Conservation (phyloP, 345 rosid genomes). For the Rhizophora apiculata region DNA sequence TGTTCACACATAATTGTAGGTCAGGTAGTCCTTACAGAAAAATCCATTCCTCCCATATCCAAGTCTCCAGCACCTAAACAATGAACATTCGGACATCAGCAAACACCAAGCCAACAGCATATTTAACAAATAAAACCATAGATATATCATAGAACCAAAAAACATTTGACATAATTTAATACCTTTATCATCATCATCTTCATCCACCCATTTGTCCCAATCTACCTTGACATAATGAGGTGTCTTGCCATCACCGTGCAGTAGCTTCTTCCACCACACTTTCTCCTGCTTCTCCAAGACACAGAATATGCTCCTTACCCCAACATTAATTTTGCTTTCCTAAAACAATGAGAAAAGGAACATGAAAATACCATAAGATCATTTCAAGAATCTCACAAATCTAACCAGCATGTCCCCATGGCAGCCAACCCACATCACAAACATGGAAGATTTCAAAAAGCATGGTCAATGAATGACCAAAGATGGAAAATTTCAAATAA, state of each 20-base stretch:
- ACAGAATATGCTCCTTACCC: slow-evolving; percentile 68
- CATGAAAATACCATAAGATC: too few relatives aligned
- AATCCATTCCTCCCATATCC: slow-evolving; percentile 74
- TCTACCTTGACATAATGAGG: slow-evolving; percentile 85
- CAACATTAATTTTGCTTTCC: slow-evolving; percentile 75
- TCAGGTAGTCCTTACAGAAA: slow-evolving; percentile 44
- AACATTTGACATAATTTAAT: not conserved
- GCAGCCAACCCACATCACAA: too few relatives aligned
- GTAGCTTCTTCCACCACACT: slow-evolving; percentile 69
- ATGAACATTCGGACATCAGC: slow-evolving; percentile 12
- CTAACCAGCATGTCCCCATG: too few relatives aligned
- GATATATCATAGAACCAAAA: too few relatives aligned
- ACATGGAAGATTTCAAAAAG: too few relatives aligned
- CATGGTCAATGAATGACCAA: too few relatives aligned
- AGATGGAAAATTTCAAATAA: too few relatives aligned
- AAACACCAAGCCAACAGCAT: not conserved
- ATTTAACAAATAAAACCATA: too few relatives aligned
- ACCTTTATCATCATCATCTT: slow-evolving; percentile 68
- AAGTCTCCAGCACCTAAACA: slow-evolving; percentile 51
- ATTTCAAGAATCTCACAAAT: too few relatives aligned
- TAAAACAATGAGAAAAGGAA: slow-evolving; percentile 7
- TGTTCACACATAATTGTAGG: not conserved
- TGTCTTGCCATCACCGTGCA: slow-evolving; percentile 55
- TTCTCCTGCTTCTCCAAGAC: slow-evolving; percentile 73
- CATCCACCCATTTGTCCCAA: slow-evolving; percentile 97